These are phyloP conservation scores for Erigeron philadelphicus DNA, from an alignment of 140 eudicot species.

Conservation along the genomic window DNA sequence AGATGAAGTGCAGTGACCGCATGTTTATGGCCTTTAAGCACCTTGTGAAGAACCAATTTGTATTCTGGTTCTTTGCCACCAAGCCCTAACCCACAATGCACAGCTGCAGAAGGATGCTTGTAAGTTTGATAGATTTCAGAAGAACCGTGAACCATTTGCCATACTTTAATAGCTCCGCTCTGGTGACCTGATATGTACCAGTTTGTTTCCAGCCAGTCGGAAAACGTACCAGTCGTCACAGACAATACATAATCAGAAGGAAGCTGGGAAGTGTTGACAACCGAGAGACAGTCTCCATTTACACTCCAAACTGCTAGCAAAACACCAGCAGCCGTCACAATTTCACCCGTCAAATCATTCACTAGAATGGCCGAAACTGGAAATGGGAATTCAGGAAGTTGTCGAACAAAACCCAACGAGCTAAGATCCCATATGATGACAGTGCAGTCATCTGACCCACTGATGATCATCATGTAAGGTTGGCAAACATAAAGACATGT, in stretches of 20 bases:
- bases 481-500: slow-evolving; percentile 67
- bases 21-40: slow-evolving; percentile 71
- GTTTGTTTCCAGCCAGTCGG: slow-evolving; percentile 79
- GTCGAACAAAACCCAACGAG: slow-evolving; percentile 63
- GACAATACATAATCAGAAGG: slow-evolving; percentile 76
- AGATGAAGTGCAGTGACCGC: slow-evolving; percentile 83
- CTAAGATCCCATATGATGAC: slow-evolving; percentile 84
- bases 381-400: slow-evolving; percentile 84
- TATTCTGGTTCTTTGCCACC: slow-evolving; percentile 62
- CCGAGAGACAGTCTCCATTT: slow-evolving; percentile 78
- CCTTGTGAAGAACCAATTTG: slow-evolving; percentile 67
- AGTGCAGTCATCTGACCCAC: slow-evolving; percentile 92
- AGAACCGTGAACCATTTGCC: slow-evolving; percentile 77
- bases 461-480: slow-evolving; percentile 86
- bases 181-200: slow-evolving; percentile 94
- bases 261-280: slow-evolving; percentile 82
- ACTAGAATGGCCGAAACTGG: slow-evolving; percentile 72
- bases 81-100: slow-evolving; percentile 54
- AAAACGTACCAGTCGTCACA: slow-evolving; percentile 58
- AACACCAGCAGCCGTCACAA: slow-evolving; percentile 81
- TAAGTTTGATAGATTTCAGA: slow-evolving; percentile 34
- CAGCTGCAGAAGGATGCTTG: slow-evolving; percentile 30
- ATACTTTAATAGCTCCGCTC: slow-evolving; percentile 84
- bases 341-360: slow-evolving; percentile 82
- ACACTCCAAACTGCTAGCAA: slow-evolving; percentile 95